These are phyloP conservation scores for Hyphodiscus sp. DNA, from an alignment of 2,329 filamentous ascomycete species.

Conservation along the genomic window DNA sequence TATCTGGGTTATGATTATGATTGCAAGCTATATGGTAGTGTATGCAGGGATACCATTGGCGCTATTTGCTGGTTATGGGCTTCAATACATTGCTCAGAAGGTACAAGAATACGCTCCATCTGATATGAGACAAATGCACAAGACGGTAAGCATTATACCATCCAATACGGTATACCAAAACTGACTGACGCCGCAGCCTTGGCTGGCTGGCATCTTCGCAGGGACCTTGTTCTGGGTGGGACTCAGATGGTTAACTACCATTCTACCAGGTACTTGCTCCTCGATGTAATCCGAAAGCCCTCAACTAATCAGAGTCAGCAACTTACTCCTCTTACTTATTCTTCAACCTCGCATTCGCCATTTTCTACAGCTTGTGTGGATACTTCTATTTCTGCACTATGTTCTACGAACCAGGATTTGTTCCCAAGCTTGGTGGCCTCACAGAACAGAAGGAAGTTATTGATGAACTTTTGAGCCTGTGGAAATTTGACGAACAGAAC, in stretches of 20 bases:
- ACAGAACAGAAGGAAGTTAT: slow-evolving; percentile 86
- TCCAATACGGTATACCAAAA: not conserved
- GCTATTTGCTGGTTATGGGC: slow-evolving; percentile 55
- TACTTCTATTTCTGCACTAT: slow-evolving; percentile 90
- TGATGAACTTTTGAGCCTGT: slow-evolving; percentile 73
- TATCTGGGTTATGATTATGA: slow-evolving; percentile 62
- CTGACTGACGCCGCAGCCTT: slow-evolving; percentile 55
- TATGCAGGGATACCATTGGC: slow-evolving; percentile 71
- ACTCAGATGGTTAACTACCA: slow-evolving; percentile 64
- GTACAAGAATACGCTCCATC: slow-evolving; percentile 75
- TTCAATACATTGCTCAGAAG: slow-evolving; percentile 74
- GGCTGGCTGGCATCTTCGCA: slow-evolving; percentile 89
- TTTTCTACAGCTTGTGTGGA: slow-evolving; percentile 56
- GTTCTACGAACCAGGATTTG: slow-evolving; percentile 83
- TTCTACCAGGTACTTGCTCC: slow-evolving; percentile 59
- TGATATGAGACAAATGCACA: slow-evolving; percentile 85
- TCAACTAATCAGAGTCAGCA: slow-evolving; percentile 39
- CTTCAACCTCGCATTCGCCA: slow-evolving; percentile 68
- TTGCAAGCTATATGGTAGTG: slow-evolving; percentile 67
- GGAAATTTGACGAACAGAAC: slow-evolving; percentile 90
- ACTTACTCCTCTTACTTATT: slow-evolving; percentile 63
- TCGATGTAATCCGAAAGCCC: slow-evolving; percentile 6
- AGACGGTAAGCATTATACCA: slow-evolving; percentile 55
- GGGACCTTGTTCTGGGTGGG: slow-evolving; percentile 77
- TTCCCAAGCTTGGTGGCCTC: slow-evolving; percentile 84